A percentile compares a stretch with the other conserved stretches of the same genome.
These are phyloP conservation scores for Ophiostoma himal-ulmi DNA, from an alignment of 2,329 filamentous ascomycete genomes.

Conservation along the genomic window DNA sequence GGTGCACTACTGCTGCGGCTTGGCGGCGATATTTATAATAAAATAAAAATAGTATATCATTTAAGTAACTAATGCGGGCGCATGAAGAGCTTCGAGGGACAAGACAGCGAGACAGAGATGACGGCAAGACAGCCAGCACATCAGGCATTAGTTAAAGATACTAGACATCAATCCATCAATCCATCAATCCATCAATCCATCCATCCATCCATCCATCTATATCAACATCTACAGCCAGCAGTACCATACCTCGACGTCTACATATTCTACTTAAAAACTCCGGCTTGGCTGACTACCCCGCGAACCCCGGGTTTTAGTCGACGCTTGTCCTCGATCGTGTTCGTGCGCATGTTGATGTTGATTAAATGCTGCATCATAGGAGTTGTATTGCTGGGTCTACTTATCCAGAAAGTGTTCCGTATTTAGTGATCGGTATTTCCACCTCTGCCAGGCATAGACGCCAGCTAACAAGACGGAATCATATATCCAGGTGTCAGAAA, in stretches of 20 bases:
- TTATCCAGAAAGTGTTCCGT: neutral
- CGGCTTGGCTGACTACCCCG: neutral
- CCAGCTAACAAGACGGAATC: neutral
- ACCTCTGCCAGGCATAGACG: neutral
- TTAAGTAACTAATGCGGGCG: too few relatives aligned
- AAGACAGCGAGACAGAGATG: neutral
- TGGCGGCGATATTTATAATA: neutral
- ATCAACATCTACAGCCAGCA: too few relatives aligned
- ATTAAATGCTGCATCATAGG: too few relatives aligned
- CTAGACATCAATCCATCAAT: too few relatives aligned
- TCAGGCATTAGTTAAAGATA: neutral
- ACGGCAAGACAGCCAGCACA: neutral
- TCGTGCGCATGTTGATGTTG: too few relatives aligned
- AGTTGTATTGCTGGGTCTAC: neutral
- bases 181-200: too few relatives aligned
- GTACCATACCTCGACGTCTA: neutral
- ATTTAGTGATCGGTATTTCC: neutral
- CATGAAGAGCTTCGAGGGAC: too few relatives aligned
- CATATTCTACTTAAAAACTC: neutral
- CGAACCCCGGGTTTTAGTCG: constrained; percentile 1
- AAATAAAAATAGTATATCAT: too few relatives aligned
- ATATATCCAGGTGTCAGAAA: neutral
- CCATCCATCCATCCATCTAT: too few relatives aligned
- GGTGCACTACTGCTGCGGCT: neutral
- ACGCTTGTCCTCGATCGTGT: neutral